Conservation (phyloP, 208 protist genomes). For the Leishmania guyanensis region DNA sequence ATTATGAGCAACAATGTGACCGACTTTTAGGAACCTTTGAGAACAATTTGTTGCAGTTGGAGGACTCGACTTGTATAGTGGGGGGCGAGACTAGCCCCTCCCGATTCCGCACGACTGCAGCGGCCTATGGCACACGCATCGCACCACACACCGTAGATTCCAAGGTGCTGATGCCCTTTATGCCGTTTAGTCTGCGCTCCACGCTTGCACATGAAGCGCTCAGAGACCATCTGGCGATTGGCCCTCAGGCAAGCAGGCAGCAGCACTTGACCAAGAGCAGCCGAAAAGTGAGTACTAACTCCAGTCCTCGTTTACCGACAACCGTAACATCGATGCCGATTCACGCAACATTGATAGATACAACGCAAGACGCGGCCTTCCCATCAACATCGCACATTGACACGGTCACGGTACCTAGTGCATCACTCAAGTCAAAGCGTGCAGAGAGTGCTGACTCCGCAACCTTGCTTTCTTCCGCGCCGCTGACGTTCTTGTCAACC, state of each 20-base stretch:
- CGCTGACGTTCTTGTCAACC: conserved; percentile 14
- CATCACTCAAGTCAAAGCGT: neutral
- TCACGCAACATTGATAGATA: neutral
- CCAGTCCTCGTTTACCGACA: neutral
- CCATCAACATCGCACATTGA: neutral
- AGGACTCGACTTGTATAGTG: neutral
- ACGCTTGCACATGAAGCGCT: neutral
- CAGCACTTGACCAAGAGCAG: neutral
- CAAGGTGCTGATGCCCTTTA: neutral
- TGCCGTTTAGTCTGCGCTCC: neutral
- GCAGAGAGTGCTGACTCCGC: neutral
- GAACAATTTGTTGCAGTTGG: neutral
- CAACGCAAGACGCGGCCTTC: neutral
- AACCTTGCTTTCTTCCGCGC: neutral
- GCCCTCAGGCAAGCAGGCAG: neutral
- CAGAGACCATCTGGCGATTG: neutral
- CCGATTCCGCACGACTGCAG: conserved; percentile 11
- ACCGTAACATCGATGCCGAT: neutral
- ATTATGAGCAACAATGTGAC: neutral
- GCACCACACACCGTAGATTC: neutral
- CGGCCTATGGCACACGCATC: conserved; percentile 2
- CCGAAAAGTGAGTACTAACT: neutral
- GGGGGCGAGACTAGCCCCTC: neutral
- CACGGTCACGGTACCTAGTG: neutral
- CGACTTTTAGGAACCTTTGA: neutral